Base-by-base conservation (phyloP, 768 basidiomycete species). In the Tylopilus rubrobrunneus region DNA sequence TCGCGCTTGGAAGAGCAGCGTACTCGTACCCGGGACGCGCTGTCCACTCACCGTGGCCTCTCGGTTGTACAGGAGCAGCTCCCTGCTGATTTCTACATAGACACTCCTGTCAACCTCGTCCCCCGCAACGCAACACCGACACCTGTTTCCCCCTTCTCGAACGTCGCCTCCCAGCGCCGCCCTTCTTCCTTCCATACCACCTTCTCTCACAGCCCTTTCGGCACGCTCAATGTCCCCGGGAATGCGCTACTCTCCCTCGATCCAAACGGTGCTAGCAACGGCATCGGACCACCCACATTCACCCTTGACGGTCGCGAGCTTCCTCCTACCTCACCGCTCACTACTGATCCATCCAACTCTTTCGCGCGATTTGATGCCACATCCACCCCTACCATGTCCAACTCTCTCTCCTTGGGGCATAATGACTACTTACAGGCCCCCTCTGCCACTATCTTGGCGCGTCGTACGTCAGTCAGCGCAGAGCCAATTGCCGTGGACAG, bases 401-500 rank as follows among this genome's bases (percentile, higher is more conserved):
- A 52, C 64, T 71, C 57, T 51, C 69, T 55, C 68, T 71, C 66
- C 59, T 61, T 60, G 62, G 76, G 75, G 53, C 74, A 78, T 19
- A 80, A 78, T 19, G 86, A 89, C 64, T 87, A 81, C 61, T 77
- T 92, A n/a, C 82, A 85, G 41, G 80, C 86, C 0, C 86, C 86
- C 21, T 81, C 80, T 6, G 80, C 86, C 69, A 88, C 85, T 62
- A 90, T 85, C 66, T 81, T 98, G 67, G 92, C 92, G 29, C 84
- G 97, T 36, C 85, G 97, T 41, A 89, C 91, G 3, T 98, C 95
- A 36, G 93, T 99, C 54, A 93, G 90, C 51, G 97, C 97, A 5
- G 97, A 99, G 70, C 92, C 94, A 4, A 92, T 98, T 66, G 83
- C 83, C n/a, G 82, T 97, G 50, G 82, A 89, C 67, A 81, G 82